Conservation (phyloP, 2,329 filamentous ascomycete species). For the Neonectria coccinea region DNA sequence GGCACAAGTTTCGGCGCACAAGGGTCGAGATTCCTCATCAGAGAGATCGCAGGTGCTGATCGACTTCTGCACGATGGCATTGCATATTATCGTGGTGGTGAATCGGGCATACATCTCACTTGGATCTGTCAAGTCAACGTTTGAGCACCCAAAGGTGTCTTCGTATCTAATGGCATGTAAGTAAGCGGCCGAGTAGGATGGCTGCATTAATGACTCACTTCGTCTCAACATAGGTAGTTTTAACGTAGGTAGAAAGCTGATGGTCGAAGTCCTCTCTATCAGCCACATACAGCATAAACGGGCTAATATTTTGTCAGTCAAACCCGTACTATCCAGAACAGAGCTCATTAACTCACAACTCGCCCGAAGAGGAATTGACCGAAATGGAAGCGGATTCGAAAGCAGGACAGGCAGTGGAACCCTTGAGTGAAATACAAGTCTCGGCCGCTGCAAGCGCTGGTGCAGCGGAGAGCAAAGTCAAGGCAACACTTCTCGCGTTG, state of each 20-base stretch:
- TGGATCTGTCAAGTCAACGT: constrained; percentile 81
- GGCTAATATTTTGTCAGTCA: constrained; percentile 62
- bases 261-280: constrained; percentile 81
- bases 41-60: constrained; percentile 75
- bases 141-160: constrained; percentile 81
- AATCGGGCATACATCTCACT: constrained; percentile 91
- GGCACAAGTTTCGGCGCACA: constrained; percentile 92
- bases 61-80: constrained; percentile 92
- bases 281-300: constrained; percentile 87
- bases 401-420: constrained; percentile 77
- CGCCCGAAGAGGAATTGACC: constrained; percentile 67
- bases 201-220: constrained; percentile 69
- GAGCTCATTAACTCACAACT: constrained; percentile 67
- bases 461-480: constrained; percentile 45
- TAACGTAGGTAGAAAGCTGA: constrained; percentile 78
- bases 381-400: constrained; percentile 80
- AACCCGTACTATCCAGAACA: background rate
- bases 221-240: constrained; percentile 77
- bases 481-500: constrained; percentile 36
- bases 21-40: constrained; percentile 72
- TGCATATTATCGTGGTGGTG: constrained; percentile 92
- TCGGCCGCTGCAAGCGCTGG: constrained; percentile 54
- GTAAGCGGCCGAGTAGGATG: background rate
- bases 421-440: constrained; percentile 74
- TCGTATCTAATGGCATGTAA: constrained; percentile 73